phyloP scores from a whole-genome alignment of 257 asterid species.

The Salvia splendens region DNA sequence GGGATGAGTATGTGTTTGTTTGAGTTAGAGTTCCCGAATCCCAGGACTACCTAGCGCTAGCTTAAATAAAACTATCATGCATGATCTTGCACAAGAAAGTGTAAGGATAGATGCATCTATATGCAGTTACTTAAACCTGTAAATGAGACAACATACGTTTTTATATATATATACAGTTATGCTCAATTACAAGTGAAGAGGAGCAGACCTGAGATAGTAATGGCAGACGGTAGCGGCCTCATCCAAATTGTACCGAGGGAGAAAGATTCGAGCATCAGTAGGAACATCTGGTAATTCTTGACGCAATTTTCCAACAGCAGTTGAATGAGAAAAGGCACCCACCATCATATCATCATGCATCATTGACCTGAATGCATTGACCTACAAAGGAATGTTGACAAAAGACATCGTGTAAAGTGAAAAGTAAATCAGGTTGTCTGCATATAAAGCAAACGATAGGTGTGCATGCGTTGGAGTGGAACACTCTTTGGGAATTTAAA shows the following conservation, averaged over 20 bases:
- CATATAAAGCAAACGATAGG: not conserved
- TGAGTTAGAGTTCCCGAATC: not conserved
- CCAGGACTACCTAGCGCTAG: conserved; percentile 11
- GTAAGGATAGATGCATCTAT: conserved; percentile 5
- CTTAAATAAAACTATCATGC: conserved; percentile 21
- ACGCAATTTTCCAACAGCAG: conserved; percentile 93
- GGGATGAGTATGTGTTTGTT: conserved; percentile 1
- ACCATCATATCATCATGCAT: conserved; percentile 87
- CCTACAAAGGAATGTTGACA: conserved; percentile 51
- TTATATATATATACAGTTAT: not conserved
- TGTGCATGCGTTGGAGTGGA: conserved; percentile 6
- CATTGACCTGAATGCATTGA: conserved; percentile 92
- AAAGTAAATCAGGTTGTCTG: conserved; percentile 6
- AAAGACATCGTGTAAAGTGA: not conserved
- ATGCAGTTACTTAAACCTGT: conserved; percentile 1
- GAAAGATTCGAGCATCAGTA: conserved; percentile 57
- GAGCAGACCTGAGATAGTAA: conserved; percentile 83
- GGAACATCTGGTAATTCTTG: conserved; percentile 93
- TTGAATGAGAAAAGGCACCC: conserved; percentile 92
- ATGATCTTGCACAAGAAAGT: conserved; percentile 16
- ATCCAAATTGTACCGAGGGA: conserved; percentile 82
- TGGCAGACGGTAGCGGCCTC: conserved; percentile 87
- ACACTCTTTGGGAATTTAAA: conserved; percentile 11
- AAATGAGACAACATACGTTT: conserved; percentile 8
- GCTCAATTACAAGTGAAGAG: conserved; percentile 24